phyloP scores from a whole-genome alignment of 2,329 filamentous ascomycete species.

The Fusarium vanettenii region DNA sequence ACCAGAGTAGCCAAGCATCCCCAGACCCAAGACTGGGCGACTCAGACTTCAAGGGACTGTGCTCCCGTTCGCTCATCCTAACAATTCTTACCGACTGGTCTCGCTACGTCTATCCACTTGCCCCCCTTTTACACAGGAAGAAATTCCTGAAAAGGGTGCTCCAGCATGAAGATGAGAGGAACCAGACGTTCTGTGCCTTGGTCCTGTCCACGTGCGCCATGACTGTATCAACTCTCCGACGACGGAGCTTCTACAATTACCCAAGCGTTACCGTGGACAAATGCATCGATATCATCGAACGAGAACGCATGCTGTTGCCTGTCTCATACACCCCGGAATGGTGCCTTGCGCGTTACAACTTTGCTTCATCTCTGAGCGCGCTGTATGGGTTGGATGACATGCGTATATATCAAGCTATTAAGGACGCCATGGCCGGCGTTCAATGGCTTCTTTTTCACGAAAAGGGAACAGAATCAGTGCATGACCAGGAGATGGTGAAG shows the following conservation, averaged over 20 bases:
- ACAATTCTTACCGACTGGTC: background rate
- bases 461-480: background rate
- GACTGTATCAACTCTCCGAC: background rate
- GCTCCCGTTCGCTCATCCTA: background rate
- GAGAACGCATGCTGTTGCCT: background rate
- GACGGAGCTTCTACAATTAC: background rate
- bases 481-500: background rate
- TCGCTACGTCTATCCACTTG: background rate
- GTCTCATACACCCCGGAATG: background rate
- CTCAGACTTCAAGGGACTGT: background rate
- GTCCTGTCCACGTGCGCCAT: background rate
- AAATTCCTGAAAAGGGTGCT: background rate
- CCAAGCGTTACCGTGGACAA: background rate
- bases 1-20: background rate
- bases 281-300: background rate
- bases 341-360: background rate
- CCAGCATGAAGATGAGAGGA: background rate
- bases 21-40: background rate
- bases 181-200: background rate
- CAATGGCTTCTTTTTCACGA: background rate
- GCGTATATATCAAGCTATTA: background rate
- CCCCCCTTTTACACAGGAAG: background rate
- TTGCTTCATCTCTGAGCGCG: background rate
- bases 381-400: background rate
- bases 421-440: background rate